These are phyloP conservation scores for Dorcoceras hygrometricum DNA, from an alignment of 257 asterid genomes.

Conservation along the genomic window DNA sequence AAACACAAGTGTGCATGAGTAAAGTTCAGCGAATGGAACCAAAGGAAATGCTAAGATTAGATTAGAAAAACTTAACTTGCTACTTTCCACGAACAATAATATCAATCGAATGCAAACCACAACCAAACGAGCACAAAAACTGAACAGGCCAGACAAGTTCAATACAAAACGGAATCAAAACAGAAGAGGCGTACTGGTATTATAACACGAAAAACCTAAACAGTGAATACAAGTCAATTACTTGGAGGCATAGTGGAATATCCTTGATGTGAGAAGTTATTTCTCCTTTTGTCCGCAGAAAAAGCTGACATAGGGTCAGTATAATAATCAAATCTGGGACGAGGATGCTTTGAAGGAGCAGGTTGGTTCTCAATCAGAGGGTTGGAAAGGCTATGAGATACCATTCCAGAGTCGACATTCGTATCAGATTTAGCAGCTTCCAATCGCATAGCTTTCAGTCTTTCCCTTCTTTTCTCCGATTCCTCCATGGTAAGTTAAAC, in stretches of 20 bases:
- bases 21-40: background rate
- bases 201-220: background rate
- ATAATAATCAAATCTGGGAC: constrained; percentile 71
- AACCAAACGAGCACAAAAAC: background rate
- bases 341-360: constrained; percentile 22
- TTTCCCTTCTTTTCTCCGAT: constrained; percentile 67
- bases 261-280: constrained; percentile 44
- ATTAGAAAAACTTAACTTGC: background rate
- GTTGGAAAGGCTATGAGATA: constrained; percentile 51
- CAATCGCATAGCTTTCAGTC: constrained; percentile 64
- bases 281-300: constrained; percentile 49
- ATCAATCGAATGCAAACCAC: background rate
- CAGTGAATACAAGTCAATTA: constrained; percentile 30
- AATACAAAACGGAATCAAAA: background rate
- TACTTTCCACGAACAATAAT: background rate
- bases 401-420: constrained; percentile 21
- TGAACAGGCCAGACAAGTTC: background rate
- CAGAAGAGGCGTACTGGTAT: background rate
- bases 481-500: constrained; percentile 56
- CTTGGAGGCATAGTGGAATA: constrained; percentile 47
- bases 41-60: constrained; percentile 3
- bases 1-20: background rate
- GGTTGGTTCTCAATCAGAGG: constrained; percentile 51
- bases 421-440: constrained; percentile 49
- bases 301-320: constrained; percentile 86